Percentiles rank a stretch among this genome's conserved stretches.
Conservation (phyloP, 2,329 filamentous ascomycete genomes). For the Ophiocordyceps sinensis region DNA sequence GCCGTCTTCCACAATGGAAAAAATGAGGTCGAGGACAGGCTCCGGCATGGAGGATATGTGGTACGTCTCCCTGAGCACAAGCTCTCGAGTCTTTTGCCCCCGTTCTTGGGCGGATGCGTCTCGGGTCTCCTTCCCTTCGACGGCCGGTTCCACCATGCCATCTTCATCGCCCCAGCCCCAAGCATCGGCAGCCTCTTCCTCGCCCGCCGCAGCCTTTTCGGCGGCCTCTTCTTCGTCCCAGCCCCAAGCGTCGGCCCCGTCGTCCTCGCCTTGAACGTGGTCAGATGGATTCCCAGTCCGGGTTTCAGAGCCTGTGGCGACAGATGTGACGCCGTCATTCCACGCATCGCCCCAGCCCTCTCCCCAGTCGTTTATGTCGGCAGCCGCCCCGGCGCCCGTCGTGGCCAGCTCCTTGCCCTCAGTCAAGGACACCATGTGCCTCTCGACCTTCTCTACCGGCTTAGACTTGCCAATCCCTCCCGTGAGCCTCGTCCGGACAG, state of each 20-base stretch:
- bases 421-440: slow-evolving; percentile 54
- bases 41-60: slow-evolving; percentile 80
- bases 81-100: slow-evolving; percentile 37
- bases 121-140: slow-evolving; percentile 2
- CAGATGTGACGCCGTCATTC: slow-evolving; percentile 45
- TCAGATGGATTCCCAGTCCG: slow-evolving; percentile 3
- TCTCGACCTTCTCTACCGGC: slow-evolving; percentile 72
- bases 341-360: slow-evolving; percentile 69
- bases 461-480: slow-evolving; percentile 51
- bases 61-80: slow-evolving; percentile 75
- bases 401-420: slow-evolving; percentile 52
- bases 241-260: slow-evolving; percentile 59
- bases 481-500: slow-evolving; percentile 54
- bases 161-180: slow-evolving; percentile 81
- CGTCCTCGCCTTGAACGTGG: slow-evolving; percentile 18
- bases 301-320: slow-evolving; percentile 9
- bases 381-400: slow-evolving; percentile 29
- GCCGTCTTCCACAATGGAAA: slow-evolving; percentile 43
- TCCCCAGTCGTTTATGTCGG: slow-evolving; percentile 50
- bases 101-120: slow-evolving; percentile 7
- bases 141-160: slow-evolving; percentile 9
- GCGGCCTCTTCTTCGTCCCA: slow-evolving; percentile 54
- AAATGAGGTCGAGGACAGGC: slow-evolving; percentile 54
- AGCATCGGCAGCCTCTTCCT: slow-evolving; percentile 44
- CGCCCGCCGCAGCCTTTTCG: slow-evolving; percentile 7